phyloP scores from a whole-genome alignment of 1,284 basidiomycete species.

The Cystobasidium slooffiae region DNA sequence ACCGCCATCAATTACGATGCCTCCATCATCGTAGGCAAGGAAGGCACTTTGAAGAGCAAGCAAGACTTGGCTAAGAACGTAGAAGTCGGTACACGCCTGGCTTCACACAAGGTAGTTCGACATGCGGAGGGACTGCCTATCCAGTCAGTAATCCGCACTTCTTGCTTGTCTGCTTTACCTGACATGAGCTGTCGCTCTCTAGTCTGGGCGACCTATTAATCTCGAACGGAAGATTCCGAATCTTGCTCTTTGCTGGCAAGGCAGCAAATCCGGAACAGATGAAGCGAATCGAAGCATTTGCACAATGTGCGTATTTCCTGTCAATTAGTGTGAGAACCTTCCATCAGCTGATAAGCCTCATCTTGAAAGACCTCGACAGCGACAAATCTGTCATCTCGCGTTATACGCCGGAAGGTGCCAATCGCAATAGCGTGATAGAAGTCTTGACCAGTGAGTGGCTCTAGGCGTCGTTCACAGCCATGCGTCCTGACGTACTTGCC shows the following conservation, averaged over 20 bases:
- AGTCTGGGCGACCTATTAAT: slow-evolving; percentile 40
- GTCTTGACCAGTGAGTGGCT: slow-evolving; percentile 47
- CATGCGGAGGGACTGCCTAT: slow-evolving; percentile 44
- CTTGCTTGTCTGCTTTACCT: background rate
- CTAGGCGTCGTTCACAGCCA: background rate
- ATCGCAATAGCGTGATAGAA: slow-evolving; percentile 50
- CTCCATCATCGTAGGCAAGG: slow-evolving; percentile 49
- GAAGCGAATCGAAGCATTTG: slow-evolving; percentile 46
- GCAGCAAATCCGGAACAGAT: slow-evolving; percentile 46
- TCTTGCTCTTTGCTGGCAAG: slow-evolving; percentile 54
- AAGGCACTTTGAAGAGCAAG: slow-evolving; percentile 34
- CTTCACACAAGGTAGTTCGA: slow-evolving; percentile 50
- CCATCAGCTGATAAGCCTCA: background rate
- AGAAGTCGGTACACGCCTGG: slow-evolving; percentile 52
- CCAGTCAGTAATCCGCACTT: slow-evolving; percentile 27
- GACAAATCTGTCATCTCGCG: slow-evolving; percentile 52
- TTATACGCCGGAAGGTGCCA: slow-evolving; percentile 50
- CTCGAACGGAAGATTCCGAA: slow-evolving; percentile 46
- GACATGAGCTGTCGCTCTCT: background rate
- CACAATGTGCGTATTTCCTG: slow-evolving; percentile 29
- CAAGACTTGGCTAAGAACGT: slow-evolving; percentile 50
- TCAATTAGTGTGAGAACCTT: background rate
- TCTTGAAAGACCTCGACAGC: slow-evolving; percentile 48
- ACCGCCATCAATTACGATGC: slow-evolving; percentile 54
- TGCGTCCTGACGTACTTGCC: background rate